A percentile compares a stretch with the other conserved stretches of the same genome.
Conservation (phyloP, 2,329 filamentous ascomycete genomes). For the Sporothrix globosa region DNA sequence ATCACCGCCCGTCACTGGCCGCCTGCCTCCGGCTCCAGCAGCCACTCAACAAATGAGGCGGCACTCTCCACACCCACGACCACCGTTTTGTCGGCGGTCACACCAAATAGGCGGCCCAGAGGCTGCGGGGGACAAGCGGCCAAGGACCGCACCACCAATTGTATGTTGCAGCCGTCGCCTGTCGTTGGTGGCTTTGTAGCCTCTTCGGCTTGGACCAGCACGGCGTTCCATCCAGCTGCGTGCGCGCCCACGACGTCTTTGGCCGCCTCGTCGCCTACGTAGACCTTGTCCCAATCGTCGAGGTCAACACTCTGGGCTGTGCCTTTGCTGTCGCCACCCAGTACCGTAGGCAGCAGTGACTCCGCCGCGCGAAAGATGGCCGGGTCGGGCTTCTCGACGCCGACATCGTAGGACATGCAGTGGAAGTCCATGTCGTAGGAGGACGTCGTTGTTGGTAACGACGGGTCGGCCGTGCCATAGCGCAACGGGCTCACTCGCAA, state of each 20-base stretch:
- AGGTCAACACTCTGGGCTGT: not conserved
- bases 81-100: not conserved
- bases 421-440: conserved; percentile 55
- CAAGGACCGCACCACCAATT: not conserved
- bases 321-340: not conserved
- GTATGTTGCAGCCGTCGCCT: not conserved
- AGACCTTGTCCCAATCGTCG: conserved; percentile 32
- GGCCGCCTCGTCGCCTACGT: conserved; percentile 36
- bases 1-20: too few species aligned
- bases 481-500: conserved; percentile 50
- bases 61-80: conserved; percentile 10
- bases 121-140: not conserved
- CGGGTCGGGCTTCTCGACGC: conserved; percentile 60
- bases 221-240: conserved; percentile 34
- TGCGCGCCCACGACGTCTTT: conserved; percentile 34
- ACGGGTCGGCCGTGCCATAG: conserved; percentile 29
- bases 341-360: conserved; percentile 40
- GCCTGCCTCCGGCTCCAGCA: not conserved
- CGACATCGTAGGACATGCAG: conserved; percentile 66
- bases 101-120: not conserved
- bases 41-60: conserved; percentile 25
- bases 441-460: not conserved
- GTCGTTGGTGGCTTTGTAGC: not conserved
- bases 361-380: conserved; percentile 61
- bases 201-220: conserved; percentile 17